Conservation (phyloP, 768 basidiomycete species). For the Mycena vitilis region DNA sequence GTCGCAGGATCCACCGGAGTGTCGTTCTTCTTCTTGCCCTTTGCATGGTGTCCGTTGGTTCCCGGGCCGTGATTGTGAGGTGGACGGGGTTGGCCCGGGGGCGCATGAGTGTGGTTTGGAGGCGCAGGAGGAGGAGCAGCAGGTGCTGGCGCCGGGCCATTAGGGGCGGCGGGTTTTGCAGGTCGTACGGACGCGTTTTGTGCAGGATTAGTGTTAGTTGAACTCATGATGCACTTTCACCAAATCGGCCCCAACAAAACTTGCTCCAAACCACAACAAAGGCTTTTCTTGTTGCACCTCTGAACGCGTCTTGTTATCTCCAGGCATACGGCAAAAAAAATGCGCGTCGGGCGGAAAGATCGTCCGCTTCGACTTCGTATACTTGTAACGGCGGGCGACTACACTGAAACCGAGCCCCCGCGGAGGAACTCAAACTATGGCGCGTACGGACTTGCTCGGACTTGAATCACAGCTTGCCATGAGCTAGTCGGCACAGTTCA, state of each 20-base stretch:
- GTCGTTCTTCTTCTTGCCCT: constrained; percentile 82
- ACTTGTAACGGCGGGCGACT: neutral
- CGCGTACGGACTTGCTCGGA: no score
- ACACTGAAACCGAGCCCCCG: neutral
- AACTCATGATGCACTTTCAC: constrained; percentile 57
- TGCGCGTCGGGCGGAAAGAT: constrained; percentile 8
- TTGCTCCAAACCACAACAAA: constrained; percentile 5
- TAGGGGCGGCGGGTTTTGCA: constrained; percentile 62
- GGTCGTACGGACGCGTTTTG: constrained; percentile 54
- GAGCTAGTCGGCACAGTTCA: no score
- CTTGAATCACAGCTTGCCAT: no score
- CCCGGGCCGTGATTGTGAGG: constrained; percentile 49
- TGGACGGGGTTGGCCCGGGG: constrained; percentile 43
- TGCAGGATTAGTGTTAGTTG: constrained; percentile 49
- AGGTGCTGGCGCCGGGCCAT: constrained; percentile 71
- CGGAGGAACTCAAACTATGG: neutral
- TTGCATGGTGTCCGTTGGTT: constrained; percentile 59
- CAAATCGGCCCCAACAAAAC: constrained; percentile 21
- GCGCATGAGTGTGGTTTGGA: constrained; percentile 54
- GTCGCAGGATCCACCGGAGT: constrained; percentile 81
- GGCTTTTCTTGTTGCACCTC: neutral
- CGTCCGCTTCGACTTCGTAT: constrained; percentile 16
- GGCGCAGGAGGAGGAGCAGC: constrained; percentile 67
- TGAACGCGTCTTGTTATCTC: constrained; percentile 1
- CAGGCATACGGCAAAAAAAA: neutral